Evolutionary conservation across 768 basidiomycete species (phyloP).

Genomic region (Steccherinum ochraceum): DNA sequence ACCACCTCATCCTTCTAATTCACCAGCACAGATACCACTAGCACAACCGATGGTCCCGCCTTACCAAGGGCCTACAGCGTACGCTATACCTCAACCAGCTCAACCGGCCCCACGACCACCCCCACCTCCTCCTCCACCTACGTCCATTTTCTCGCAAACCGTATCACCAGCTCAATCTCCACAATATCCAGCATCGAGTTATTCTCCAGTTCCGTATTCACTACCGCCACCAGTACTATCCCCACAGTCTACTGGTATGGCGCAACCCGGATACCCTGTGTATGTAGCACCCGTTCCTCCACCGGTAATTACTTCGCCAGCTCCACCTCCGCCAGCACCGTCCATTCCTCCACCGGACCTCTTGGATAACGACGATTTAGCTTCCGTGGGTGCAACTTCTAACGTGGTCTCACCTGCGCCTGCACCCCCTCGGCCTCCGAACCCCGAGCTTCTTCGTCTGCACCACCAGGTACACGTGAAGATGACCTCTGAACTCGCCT

Average conservation of each 20-base stretch:
- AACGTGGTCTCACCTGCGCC: slow-evolving; percentile 15
- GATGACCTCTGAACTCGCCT: slow-evolving; percentile 62
- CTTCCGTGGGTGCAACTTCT: slow-evolving; percentile 15
- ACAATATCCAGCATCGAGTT: slow-evolving; percentile 4
- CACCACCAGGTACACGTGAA: slow-evolving; percentile 75
- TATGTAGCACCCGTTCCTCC: slow-evolving; percentile 20
- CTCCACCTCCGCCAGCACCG: slow-evolving; percentile 13
- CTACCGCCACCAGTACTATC: slow-evolving; percentile 20
- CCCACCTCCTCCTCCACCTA: slow-evolving; percentile 10
- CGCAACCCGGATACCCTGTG: slow-evolving; percentile 14
- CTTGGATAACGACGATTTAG: slow-evolving; percentile 52
- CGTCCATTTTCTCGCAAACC: slow-evolving; percentile 8
- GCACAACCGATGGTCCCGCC: background rate
- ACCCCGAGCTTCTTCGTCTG: slow-evolving; percentile 81
- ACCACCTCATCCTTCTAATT: slow-evolving; percentile 1
- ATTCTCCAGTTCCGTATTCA: slow-evolving; percentile 14
- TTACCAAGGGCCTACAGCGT: background rate
- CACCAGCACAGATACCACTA: background rate
- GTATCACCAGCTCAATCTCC: slow-evolving; percentile 7
- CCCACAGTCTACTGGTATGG: slow-evolving; percentile 19
- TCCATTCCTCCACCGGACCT: slow-evolving; percentile 42
- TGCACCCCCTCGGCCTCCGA: slow-evolving; percentile 76
- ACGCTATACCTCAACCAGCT: slow-evolving; percentile 22
- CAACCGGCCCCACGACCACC: slow-evolving; percentile 20
- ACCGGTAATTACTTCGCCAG: background rate